Conservation (phyloP, 208 protist genomes). For the Borovskyia barvae region DNA sequence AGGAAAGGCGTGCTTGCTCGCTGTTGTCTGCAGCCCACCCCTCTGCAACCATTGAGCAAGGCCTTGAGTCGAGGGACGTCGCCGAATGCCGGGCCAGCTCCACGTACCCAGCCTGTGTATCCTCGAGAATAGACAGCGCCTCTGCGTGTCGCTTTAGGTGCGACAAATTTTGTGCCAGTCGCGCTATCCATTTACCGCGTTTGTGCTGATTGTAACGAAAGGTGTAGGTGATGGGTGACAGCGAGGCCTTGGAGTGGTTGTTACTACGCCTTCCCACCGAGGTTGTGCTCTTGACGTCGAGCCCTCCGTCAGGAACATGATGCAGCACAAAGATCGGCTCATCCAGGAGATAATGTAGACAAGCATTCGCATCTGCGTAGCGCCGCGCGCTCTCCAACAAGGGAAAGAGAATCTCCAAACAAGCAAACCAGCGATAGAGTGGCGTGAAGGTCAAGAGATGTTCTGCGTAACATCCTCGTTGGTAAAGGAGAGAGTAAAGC, state of each 20-base stretch:
- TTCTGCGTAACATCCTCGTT: slow-evolving; percentile 41
- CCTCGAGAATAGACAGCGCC: slow-evolving; percentile 51
- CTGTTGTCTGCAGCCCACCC: too few relatives aligned
- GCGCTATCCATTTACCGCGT: slow-evolving; percentile 61
- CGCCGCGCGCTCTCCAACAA: slow-evolving; percentile 49
- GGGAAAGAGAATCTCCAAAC: slow-evolving; percentile 58
- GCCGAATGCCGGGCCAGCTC: slow-evolving; percentile 16
- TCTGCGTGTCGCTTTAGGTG: slow-evolving; percentile 43
- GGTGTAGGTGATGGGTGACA: slow-evolving; percentile 25
- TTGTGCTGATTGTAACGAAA: slow-evolving; percentile 63
- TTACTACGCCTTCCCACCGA: too few relatives aligned
- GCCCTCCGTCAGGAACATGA: slow-evolving; percentile 3
- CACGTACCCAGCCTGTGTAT: slow-evolving; percentile 36
- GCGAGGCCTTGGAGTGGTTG: background rate
- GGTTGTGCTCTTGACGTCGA: too few relatives aligned
- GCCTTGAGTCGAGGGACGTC: too few relatives aligned
- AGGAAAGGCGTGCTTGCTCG: too few relatives aligned
- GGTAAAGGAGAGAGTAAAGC: slow-evolving; percentile 28
- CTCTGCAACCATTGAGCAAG: too few relatives aligned
- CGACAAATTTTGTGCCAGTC: slow-evolving; percentile 55
- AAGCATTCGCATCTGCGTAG: slow-evolving; percentile 65
- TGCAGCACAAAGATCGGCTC: slow-evolving; percentile 51
- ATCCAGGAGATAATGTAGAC: slow-evolving; percentile 50
- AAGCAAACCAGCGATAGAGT: slow-evolving; percentile 67
- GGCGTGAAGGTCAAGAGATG: slow-evolving; percentile 73